These are phyloP conservation scores for Climacium dendroides DNA, from an alignment of 225 moss, liverwort and hornwort species.

Conservation along the genomic window DNA sequence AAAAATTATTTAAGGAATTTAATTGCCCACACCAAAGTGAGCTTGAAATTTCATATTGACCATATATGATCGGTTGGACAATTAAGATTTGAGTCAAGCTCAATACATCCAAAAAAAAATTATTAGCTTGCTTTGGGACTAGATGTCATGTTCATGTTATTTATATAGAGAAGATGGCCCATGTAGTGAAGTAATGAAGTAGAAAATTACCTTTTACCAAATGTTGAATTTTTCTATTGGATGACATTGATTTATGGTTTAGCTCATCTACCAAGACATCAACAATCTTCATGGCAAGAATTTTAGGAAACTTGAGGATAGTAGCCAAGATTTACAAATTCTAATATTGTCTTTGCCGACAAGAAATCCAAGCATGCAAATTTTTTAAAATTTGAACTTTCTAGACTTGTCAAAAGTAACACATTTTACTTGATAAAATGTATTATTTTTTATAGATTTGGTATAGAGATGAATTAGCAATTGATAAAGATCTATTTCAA, in stretches of 20 bases:
- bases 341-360: accelerated
- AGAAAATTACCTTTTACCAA: not conserved
- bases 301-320: accelerated
- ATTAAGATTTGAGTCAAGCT: too few species aligned
- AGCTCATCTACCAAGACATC: not conserved
- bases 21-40: too few species aligned
- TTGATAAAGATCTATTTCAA: not conserved
- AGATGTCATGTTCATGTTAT: not conserved
- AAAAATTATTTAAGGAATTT: too few species aligned
- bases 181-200: not conserved
- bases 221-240: not conserved
- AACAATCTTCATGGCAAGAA: accelerated
- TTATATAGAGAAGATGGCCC: accelerated
- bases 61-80: too few species aligned
- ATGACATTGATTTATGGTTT: not conserved
- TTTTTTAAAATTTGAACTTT: not conserved
- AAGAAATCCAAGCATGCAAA: not conserved
- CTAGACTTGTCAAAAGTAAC: not conserved
- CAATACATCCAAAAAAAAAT: too few species aligned
- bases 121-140: not conserved
- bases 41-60: too few species aligned
- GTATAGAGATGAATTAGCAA: not conserved
- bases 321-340: not conserved
- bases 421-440: accelerated
- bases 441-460: not conserved